Evolutionary conservation across 805 yeast species (phyloP).

Genomic region (Kregervanrija fluxuum): DNA sequence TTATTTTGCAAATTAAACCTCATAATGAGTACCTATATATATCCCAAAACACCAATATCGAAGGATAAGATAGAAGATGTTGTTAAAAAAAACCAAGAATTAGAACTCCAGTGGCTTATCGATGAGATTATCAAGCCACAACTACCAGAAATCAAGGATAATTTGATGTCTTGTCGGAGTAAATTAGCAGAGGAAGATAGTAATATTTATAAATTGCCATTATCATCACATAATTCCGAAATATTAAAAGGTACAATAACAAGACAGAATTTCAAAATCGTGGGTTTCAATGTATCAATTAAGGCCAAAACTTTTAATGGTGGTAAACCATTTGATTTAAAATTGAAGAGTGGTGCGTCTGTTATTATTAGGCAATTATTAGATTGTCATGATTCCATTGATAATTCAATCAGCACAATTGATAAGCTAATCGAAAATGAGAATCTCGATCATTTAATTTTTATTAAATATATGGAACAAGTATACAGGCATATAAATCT

Average conservation of each 20-base stretch:
- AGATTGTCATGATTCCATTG: conserved; percentile 27
- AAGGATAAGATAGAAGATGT: conserved; percentile 3
- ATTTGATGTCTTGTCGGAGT: conserved; percentile 33
- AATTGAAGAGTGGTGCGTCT: conserved; percentile 30
- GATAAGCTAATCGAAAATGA: conserved; percentile 26
- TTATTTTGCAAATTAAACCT: not conserved
- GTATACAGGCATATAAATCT: conserved; percentile 26
- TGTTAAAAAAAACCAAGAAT: conserved; percentile 9
- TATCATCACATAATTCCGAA: conserved; percentile 48
- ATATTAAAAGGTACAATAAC: conserved; percentile 53
- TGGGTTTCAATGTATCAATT: conserved; percentile 37
- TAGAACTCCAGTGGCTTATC: conserved; percentile 41
- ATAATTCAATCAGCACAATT: conserved; percentile 38
- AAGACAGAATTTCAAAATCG: conserved; percentile 46
- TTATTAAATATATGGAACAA: conserved; percentile 18
- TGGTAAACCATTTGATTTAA: conserved; percentile 32
- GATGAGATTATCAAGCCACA: conserved; percentile 40
- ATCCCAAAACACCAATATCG: conserved; percentile 3
- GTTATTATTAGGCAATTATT: conserved; percentile 35
- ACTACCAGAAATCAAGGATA: conserved; percentile 39
- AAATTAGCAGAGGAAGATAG: conserved; percentile 30
- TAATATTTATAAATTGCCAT: conserved; percentile 46
- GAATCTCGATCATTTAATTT: conserved; percentile 15
- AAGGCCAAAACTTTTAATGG: conserved; percentile 33
- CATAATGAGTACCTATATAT: conserved; percentile 22